Evolutionary conservation across 495 filamentous ascomycete species (phyloP).

Genomic region (Podospora appendiculata): DNA sequence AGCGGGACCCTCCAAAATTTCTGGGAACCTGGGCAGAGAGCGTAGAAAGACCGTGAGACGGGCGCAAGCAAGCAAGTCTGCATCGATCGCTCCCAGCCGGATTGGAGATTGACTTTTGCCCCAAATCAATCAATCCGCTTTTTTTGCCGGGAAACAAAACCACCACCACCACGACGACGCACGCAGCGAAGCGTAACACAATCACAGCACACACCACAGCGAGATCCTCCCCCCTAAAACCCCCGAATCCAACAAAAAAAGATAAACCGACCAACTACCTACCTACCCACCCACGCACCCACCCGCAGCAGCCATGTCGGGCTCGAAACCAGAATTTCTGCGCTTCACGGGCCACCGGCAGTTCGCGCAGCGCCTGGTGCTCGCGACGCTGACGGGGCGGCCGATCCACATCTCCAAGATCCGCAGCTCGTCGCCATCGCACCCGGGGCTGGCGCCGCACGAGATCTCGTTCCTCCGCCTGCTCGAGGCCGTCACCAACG

Average conservation of each 20-base stretch:
- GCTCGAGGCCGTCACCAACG: constrained; percentile 91
- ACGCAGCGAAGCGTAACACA: too few relatives aligned
- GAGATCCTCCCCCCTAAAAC: too few relatives aligned
- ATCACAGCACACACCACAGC: too few relatives aligned
- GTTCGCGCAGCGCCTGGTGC: constrained; percentile 75
- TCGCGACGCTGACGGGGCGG: constrained; percentile 84
- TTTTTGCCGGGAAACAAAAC: background rate
- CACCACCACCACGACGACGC: background rate
- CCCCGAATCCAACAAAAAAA: background rate
- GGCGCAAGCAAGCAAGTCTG: too few relatives aligned
- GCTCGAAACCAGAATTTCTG: constrained; percentile 39
- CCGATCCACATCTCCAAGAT: constrained; percentile 90
- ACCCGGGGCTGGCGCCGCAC: constrained; percentile 81
- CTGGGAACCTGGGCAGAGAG: background rate
- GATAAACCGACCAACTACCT: background rate
- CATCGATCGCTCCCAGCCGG: too few relatives aligned
- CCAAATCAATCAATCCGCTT: too few relatives aligned
- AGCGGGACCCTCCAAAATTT: constrained; percentile 23
- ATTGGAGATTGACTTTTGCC: too few relatives aligned
- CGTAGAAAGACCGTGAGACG: too few relatives aligned
- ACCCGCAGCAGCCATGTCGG: constrained; percentile 27
- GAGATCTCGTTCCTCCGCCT: constrained; percentile 95
- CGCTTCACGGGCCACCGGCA: constrained; percentile 75
- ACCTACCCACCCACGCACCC: background rate
- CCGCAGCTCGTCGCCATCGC: constrained; percentile 71